Evolutionary conservation across 179 eudicot genomes (phyloP).

Genomic region (Carnegiea gigantea): DNA sequence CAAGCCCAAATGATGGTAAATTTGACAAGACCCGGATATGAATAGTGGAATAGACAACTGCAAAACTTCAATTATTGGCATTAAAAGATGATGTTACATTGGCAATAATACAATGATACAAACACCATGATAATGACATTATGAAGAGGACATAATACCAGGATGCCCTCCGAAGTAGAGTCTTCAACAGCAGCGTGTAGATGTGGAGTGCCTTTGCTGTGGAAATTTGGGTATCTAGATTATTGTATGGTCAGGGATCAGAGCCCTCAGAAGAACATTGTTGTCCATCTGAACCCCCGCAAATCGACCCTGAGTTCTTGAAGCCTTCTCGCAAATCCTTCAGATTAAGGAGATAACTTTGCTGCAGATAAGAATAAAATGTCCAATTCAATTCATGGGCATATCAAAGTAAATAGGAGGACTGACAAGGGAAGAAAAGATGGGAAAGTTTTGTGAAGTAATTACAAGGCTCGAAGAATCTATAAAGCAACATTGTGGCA

Average conservation of each 20-base stretch:
- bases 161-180: background rate
- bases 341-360: conserved; percentile 36
- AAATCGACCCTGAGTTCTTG: conserved; percentile 49
- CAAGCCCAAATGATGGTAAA: background rate
- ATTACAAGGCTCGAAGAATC: background rate
- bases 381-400: background rate
- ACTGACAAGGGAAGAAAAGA: background rate
- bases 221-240: conserved; percentile 19
- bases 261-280: conserved; percentile 37
- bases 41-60: background rate
- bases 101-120: conserved; percentile 15
- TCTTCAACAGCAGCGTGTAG: conserved; percentile 10
- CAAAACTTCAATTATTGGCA: background rate
- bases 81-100: background rate
- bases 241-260: conserved; percentile 12
- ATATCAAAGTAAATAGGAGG: background rate
- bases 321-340: conserved; percentile 50
- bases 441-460: background rate
- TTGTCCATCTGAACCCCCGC: conserved; percentile 29
- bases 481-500: background rate
- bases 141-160: background rate
- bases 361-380: conserved; percentile 36
- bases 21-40: background rate
- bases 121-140: conserved; percentile 7
- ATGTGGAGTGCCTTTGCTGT: background rate